Evolutionary conservation across 192 early-diverging fungal species (phyloP).

Genomic region (Anaeromyces robustus): DNA sequence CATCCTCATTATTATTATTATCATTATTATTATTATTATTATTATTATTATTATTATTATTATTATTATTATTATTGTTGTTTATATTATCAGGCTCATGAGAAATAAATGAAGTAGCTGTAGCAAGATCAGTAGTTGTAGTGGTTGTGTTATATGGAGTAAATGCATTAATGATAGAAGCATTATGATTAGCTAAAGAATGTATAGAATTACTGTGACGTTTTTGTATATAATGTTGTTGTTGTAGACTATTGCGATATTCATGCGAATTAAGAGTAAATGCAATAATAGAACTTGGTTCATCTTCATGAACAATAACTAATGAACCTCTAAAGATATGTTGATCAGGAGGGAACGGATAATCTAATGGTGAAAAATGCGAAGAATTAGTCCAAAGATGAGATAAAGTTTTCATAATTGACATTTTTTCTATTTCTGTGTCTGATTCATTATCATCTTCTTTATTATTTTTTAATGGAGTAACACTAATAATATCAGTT

Average conservation of each 20-base stretch:
- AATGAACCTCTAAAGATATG: constrained; percentile 76
- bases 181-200: not conserved
- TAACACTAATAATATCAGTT: constrained; percentile 6
- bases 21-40: too few species aligned
- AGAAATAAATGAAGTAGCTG: too few species aligned
- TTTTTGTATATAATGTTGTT: not conserved
- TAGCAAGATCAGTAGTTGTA: too few species aligned
- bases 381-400: constrained; percentile 51
- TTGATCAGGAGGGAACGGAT: constrained; percentile 56
- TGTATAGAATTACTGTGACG: not conserved
- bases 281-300: constrained; percentile 87
- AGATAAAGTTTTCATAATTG: constrained; percentile 60
- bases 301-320: constrained; percentile 77
- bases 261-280: constrained; percentile 63
- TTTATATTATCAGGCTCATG: not conserved
- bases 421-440: constrained; percentile 25
- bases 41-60: not conserved
- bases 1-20: not conserved
- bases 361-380: constrained; percentile 51
- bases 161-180: not conserved
- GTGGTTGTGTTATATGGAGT: not conserved
- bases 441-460: constrained; percentile 14
- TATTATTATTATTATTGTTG: not conserved
- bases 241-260: constrained; percentile 17
- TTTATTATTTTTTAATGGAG: constrained; percentile 3